A percentile compares a stretch with the other conserved stretches of the same genome.
Conservation (phyloP, 1,139 yeast species). For the Debaryomycetaceae sp. region DNA sequence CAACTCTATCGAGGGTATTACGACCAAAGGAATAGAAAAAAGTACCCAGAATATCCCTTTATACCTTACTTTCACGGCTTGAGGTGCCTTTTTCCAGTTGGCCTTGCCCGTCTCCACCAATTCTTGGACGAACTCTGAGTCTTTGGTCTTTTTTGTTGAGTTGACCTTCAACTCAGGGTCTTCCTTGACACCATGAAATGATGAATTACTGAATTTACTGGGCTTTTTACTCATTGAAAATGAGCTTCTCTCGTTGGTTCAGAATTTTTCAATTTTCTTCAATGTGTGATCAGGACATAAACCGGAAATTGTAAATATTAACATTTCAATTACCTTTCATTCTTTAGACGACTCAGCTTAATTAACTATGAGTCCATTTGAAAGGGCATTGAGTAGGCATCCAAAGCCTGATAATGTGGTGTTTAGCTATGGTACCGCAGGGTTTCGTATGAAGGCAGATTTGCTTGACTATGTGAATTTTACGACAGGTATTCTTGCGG, state of each 20-base stretch:
- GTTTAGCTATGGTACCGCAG: slow-evolving; percentile 91
- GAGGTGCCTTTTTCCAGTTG: slow-evolving; percentile 47
- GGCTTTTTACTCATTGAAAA: slow-evolving; percentile 7
- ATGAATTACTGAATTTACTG: slow-evolving; percentile 21
- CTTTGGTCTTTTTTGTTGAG: slow-evolving; percentile 13
- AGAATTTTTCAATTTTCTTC: too few relatives aligned
- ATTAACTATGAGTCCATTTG: background rate
- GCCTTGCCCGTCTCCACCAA: slow-evolving; percentile 40
- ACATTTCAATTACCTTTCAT: background rate
- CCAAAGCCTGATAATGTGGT: slow-evolving; percentile 45
- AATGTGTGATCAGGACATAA: background rate
- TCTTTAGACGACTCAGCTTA: slow-evolving; percentile 1
- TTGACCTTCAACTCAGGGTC: slow-evolving; percentile 6
- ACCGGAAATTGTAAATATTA: too few relatives aligned
- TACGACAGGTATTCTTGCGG: slow-evolving; percentile 80
- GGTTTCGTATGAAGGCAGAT: slow-evolving; percentile 78
- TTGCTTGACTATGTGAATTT: slow-evolving; percentile 79
- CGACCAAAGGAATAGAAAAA: slow-evolving; percentile 37
- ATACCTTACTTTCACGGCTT: slow-evolving; percentile 35
- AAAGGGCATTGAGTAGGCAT: slow-evolving; percentile 17
- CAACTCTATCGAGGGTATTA: slow-evolving; percentile 35
- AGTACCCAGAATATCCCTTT: slow-evolving; percentile 39
- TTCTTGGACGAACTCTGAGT: slow-evolving; percentile 33
- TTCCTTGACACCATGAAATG: slow-evolving; percentile 31
- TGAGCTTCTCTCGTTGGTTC: too few relatives aligned